phyloP scores from a whole-genome alignment of 192 early-diverging fungal species.

The Rhizophagus sp. region DNA sequence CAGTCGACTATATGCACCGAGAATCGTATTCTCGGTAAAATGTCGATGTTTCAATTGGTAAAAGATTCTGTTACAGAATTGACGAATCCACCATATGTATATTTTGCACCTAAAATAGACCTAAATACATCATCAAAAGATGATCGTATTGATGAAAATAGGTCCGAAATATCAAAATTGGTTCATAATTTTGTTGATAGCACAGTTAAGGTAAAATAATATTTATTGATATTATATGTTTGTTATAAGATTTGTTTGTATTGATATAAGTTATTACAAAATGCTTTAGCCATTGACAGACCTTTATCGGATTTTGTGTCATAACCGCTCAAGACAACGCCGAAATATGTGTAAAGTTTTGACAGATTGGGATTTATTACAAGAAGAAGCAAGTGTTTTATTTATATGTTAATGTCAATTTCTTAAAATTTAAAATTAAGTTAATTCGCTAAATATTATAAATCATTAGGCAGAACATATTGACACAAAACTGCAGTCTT shows the following conservation, averaged over 20 bases:
- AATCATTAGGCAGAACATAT: constrained; percentile 35
- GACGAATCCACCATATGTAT: constrained; percentile 23
- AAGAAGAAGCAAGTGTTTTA: constrained; percentile 46
- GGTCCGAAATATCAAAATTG: background rate
- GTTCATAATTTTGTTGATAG: constrained; percentile 22
- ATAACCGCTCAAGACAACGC: constrained; percentile 63
- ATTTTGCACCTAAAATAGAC: constrained; percentile 24
- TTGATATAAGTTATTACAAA: constrained; percentile 6
- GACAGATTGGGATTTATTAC: constrained; percentile 57
- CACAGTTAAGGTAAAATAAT: constrained; percentile 13
- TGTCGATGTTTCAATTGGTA: constrained; percentile 27
- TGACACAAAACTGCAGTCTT: constrained; percentile 32
- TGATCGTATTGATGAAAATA: background rate
- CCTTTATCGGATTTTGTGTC: constrained; percentile 52
- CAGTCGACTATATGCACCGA: constrained; percentile 28
- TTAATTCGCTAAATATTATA: background rate
- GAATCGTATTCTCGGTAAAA: constrained; percentile 26
- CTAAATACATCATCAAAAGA: background rate
- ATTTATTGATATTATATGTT: background rate
- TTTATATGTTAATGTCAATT: background rate
- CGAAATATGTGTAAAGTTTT: constrained; percentile 60
- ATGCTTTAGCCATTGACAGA: constrained; percentile 52
- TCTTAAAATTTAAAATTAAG: too few relatives aligned
- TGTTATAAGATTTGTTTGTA: background rate
- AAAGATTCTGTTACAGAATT: constrained; percentile 30